Conservation (phyloP, 768 basidiomycete species). For the Boletus rubescentipes region DNA sequence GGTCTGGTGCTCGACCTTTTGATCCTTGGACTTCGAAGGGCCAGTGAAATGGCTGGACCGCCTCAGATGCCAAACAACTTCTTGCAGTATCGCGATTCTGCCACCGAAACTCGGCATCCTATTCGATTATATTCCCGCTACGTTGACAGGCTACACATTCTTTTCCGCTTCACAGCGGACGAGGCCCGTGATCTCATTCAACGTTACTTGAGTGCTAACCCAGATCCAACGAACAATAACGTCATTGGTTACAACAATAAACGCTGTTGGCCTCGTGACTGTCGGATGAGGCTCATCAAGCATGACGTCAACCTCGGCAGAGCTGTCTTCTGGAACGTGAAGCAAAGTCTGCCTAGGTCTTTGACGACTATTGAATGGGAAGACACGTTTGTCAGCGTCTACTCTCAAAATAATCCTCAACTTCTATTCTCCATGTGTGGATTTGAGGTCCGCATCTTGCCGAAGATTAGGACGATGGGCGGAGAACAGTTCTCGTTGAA, state of each 20-base stretch:
- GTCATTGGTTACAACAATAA: slow-evolving; percentile 99
- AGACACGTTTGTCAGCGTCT: slow-evolving; percentile 95
- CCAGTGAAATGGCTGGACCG: slow-evolving; percentile 98
- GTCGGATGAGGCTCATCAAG: slow-evolving; percentile 98
- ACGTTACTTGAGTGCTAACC: slow-evolving; percentile 94
- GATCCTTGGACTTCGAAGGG: slow-evolving; percentile 95
- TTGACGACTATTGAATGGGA: slow-evolving; percentile 99
- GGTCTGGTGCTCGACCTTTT: slow-evolving; percentile 94
- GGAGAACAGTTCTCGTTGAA: slow-evolving; percentile 97
- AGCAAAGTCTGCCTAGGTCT: slow-evolving; percentile 92
- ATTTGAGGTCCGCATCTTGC: slow-evolving; percentile 97
- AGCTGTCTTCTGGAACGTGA: slow-evolving; percentile 99
- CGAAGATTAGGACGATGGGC: slow-evolving; percentile 92
- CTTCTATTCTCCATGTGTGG: slow-evolving; percentile 97
- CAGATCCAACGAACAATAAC: slow-evolving; percentile 98
- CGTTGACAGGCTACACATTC: slow-evolving; percentile 90
- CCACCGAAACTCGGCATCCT: slow-evolving; percentile 96
- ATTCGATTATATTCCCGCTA: slow-evolving; percentile 97
- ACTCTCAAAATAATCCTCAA: slow-evolving; percentile 97
- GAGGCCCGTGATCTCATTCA: slow-evolving; percentile 98
- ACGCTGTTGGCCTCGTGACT: slow-evolving; percentile 98
- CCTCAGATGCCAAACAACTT: slow-evolving; percentile 98
- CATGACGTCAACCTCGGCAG: slow-evolving; percentile 98
- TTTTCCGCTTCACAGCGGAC: slow-evolving; percentile 97
- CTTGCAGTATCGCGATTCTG: slow-evolving; percentile 92